phyloP scores from a whole-genome alignment of 2,329 filamentous ascomycete genomes.

The Zasmidium angulare region DNA sequence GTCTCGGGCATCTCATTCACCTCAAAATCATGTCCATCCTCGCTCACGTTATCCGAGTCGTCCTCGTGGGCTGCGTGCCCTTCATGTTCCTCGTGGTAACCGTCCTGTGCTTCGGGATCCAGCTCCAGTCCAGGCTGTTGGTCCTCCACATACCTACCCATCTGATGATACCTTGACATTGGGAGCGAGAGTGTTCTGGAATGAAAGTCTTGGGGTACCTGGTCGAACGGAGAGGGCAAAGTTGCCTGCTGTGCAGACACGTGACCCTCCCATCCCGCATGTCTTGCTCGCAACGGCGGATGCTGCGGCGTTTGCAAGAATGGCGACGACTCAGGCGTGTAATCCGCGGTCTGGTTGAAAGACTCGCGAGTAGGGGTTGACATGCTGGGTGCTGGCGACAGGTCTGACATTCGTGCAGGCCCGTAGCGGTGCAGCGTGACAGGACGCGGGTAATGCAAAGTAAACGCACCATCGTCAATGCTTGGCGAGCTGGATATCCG shows the following conservation, averaged over 20 bases:
- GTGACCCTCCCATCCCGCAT: constrained; percentile 23
- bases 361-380: constrained; percentile 28
- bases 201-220: constrained; percentile 9
- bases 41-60: background rate
- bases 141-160: constrained; percentile 48
- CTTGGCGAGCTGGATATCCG: constrained; percentile 98
- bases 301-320: constrained; percentile 43
- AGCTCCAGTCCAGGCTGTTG: background rate
- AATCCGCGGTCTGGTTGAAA: constrained; percentile 37
- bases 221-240: constrained; percentile 20
- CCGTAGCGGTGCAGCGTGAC: constrained; percentile 27
- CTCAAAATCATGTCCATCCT: background rate
- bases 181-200: constrained; percentile 14
- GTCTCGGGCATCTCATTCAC: background rate
- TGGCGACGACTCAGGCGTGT: constrained; percentile 41
- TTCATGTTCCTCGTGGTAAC: background rate
- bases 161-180: constrained; percentile 48
- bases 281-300: constrained; percentile 33
- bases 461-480: constrained; percentile 96
- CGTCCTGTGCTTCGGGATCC: background rate
- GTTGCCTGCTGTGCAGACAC: constrained; percentile 20
- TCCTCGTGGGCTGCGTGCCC: background rate
- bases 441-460: constrained; percentile 34
- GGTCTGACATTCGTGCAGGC: constrained; percentile 44
- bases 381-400: constrained; percentile 37